These are phyloP conservation scores for Botrytis squamosa DNA, from an alignment of 2,329 filamentous ascomycete species.

Conservation along the genomic window DNA sequence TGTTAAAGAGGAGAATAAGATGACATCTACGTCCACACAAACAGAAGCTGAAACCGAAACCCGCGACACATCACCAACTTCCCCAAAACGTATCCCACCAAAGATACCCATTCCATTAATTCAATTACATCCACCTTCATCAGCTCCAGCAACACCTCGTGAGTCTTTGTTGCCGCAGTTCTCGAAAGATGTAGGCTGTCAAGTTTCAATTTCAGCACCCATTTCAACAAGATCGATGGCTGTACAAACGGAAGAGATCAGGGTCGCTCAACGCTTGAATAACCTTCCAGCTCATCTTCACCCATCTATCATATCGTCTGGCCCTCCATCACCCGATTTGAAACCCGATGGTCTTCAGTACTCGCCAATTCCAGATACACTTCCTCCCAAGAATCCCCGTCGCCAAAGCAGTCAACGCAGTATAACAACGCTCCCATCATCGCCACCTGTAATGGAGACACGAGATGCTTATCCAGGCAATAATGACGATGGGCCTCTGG, in stretches of 20 bases:
- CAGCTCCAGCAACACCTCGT: conserved; percentile 75
- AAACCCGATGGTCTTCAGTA: conserved; percentile 42
- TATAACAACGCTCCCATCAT: conserved; percentile 47
- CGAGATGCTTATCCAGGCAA: conserved; percentile 73
- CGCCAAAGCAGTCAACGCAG: conserved; percentile 51
- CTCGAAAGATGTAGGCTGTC: conserved; percentile 77
- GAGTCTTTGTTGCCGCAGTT: conserved; percentile 76
- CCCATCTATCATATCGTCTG: conserved; percentile 69
- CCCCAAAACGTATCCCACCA: conserved; percentile 33
- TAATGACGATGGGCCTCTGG: conserved; percentile 75
- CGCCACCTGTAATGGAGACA: conserved; percentile 47
- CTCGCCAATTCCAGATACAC: conserved; percentile 51
- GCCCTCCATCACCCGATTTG: conserved; percentile 54
- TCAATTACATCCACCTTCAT: conserved; percentile 83
- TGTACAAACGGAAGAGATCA: conserved; percentile 86
- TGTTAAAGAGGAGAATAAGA: conserved; percentile 40
- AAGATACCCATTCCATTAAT: conserved; percentile 71
- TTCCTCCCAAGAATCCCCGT: conserved; percentile 60
- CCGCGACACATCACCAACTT: conserved; percentile 37
- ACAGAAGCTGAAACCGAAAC: conserved; percentile 46
- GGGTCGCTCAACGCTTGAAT: conserved; percentile 73
- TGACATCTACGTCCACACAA: conserved; percentile 61
- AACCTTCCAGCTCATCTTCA: conserved; percentile 75
- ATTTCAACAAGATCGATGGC: conserved; percentile 47
- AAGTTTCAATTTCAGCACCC: conserved; percentile 60